Percentiles rank a stretch among this genome's conserved stretches.
Evolutionary conservation across 2,329 filamentous ascomycete species (phyloP).

Genomic region (Atkinsonella texensis): DNA sequence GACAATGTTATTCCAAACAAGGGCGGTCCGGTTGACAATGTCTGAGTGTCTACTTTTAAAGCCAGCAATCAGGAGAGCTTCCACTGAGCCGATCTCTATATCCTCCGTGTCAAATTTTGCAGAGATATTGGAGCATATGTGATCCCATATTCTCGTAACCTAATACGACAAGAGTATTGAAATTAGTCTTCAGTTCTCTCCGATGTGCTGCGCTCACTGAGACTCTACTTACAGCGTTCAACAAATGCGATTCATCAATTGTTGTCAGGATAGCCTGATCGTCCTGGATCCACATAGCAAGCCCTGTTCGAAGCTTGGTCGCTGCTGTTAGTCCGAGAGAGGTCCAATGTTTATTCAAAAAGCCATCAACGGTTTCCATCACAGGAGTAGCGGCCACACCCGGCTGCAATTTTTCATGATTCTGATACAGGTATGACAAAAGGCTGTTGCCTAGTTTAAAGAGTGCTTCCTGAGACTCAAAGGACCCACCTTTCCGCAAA

Average conservation of each 20-base stretch:
- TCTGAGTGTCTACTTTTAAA: conserved; percentile 45
- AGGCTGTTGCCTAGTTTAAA: conserved; percentile 46
- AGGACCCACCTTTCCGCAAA: conserved; percentile 28
- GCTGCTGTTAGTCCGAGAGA: conserved; percentile 33
- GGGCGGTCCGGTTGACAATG: conserved; percentile 38
- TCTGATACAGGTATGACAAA: conserved; percentile 42
- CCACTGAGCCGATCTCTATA: conserved; percentile 39
- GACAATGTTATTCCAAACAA: conserved; percentile 60
- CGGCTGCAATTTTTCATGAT: conserved; percentile 26
- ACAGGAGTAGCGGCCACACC: conserved; percentile 14
- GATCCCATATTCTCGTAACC: conserved; percentile 31
- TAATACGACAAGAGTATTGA: neutral
- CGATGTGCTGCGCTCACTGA: neutral
- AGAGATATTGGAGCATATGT: conserved; percentile 29
- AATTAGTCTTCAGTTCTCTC: conserved; percentile 14
- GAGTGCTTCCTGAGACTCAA: conserved; percentile 54
- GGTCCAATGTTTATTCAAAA: conserved; percentile 17
- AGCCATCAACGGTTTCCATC: conserved; percentile 20
- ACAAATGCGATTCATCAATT: conserved; percentile 25
- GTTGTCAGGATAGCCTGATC: conserved; percentile 28
- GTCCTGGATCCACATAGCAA: conserved; percentile 55
- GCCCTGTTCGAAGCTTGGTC: conserved; percentile 46
- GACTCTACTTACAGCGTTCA: conserved; percentile 25
- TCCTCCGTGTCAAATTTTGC: conserved; percentile 24
- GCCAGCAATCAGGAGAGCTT: conserved; percentile 40